Evolutionary conservation across 192 early-diverging fungal species (phyloP), one percentile per base, ranked within the genome.

Genomic region (Coemansia sp.): DNA sequence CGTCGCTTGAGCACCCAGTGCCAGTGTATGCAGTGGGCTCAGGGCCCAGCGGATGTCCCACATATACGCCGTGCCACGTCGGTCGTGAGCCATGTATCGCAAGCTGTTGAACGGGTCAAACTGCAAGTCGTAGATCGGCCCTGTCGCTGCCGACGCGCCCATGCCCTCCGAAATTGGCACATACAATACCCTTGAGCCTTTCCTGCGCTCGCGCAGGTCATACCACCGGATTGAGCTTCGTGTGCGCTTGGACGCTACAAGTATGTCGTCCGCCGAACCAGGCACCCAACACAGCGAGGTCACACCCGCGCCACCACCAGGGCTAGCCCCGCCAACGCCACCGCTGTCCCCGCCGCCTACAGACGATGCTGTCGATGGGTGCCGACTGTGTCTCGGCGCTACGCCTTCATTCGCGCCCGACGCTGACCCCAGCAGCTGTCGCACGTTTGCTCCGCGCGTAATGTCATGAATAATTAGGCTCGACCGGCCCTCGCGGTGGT

Each of bases 41-140:
- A 62, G 62, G 2, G 74, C 74, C 77, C 75, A 76, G 66, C 82
- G 77, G n/a, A 76, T 68, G 57, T 84, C 82, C 82, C 82, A 84
- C 74, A 84, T 74, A 65, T 76, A 69, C 18, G 71, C 74, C 42
- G 63, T 46, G 12, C 82, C 78, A 11, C 52, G 42, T 13, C 82
- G 65, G 62, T 84, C 74, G 69, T 76, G 71, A 10, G 82, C 78
- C 82, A 84, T 73, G 49, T 77, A 84, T 9, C 75, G 74, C 34
- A 72, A 31, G 60, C 57, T 71, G 71, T 73, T 79, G 63, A 79
- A 84, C 15, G 82, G 82, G 11, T 84, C 82, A 54, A 84, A 84
- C 49, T 79, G 74, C 77, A 84, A 46, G 29, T 84, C 77, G 24
- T 79, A 79, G 20, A 84, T 72, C 66, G 77, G 74, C 22, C 68